Conservation (phyloP, 371 early-diverging fungal genomes). For the Apophysomyces ossiformis region DNA sequence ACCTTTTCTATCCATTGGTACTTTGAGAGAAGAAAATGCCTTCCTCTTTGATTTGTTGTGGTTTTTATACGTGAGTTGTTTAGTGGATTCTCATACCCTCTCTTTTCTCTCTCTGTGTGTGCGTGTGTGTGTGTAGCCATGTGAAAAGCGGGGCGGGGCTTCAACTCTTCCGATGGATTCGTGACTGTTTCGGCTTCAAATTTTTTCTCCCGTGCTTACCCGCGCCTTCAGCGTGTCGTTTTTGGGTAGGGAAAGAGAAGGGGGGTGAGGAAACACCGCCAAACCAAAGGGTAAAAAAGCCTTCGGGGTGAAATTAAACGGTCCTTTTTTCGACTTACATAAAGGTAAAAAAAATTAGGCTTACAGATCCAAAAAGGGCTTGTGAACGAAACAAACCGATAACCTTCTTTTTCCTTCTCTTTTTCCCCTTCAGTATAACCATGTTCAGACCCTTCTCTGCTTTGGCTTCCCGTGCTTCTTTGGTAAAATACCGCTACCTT, state of each 20-base stretch:
- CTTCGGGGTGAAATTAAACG: slow-evolving; percentile 10
- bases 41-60: no score
- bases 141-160: slow-evolving; percentile 3
- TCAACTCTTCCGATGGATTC: not conserved
- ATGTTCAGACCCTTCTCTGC: slow-evolving; percentile 65
- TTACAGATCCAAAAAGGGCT: no score
- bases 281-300: slow-evolving; percentile 11
- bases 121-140: not conserved
- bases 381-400: not conserved
- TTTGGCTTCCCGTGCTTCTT: slow-evolving; percentile 53
- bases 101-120: not conserved
- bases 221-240: slow-evolving; percentile 25
- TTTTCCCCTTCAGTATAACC: slow-evolving; percentile 11
- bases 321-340: slow-evolving; percentile 15
- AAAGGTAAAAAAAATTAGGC: slow-evolving; percentile 2
- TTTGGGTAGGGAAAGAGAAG: slow-evolving; percentile 10
- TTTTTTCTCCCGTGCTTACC: slow-evolving; percentile 44
- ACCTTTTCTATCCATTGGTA: no score
- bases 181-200: slow-evolving; percentile 11
- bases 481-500: slow-evolving; percentile 41
- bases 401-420: slow-evolving; percentile 19
- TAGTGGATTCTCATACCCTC: no score
- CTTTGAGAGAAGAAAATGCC: no score
- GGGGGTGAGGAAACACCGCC: not conserved
- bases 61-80: no score